These are phyloP conservation scores for Crithidia brevicula DNA, from an alignment of 208 protist species.

Conservation along the genomic window DNA sequence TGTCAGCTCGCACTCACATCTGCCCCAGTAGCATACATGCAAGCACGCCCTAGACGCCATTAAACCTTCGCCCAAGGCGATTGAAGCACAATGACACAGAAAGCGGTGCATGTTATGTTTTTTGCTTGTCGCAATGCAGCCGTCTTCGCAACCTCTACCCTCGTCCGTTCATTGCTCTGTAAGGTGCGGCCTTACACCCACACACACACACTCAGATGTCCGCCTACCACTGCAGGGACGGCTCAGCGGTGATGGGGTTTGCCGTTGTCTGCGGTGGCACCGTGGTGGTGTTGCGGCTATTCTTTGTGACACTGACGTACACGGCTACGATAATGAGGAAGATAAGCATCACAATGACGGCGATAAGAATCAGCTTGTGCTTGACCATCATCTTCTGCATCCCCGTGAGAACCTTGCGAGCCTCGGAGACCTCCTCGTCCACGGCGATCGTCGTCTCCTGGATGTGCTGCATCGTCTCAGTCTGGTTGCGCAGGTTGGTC, in stretches of 20 bases:
- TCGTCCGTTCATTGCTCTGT: no score
- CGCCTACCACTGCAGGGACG: constrained; percentile 3
- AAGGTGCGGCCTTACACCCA: no score
- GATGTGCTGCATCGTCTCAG: constrained; percentile 71
- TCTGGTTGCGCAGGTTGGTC: constrained; percentile 63
- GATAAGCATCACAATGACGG: constrained; percentile 59
- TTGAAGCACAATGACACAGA: no score
- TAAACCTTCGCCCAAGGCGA: no score
- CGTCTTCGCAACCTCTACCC: no score
- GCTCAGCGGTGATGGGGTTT: constrained; percentile 34
- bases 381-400: constrained; percentile 80
- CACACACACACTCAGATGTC: no score
- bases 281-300: constrained; percentile 22
- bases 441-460: constrained; percentile 66
- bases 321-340: constrained; percentile 71
- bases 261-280: constrained; percentile 27
- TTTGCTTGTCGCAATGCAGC: no score
- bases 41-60: no score
- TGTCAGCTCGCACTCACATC: no score
- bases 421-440: constrained; percentile 76
- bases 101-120: no score
- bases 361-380: constrained; percentile 69
- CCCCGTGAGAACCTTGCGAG: constrained; percentile 60
- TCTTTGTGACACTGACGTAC: constrained; percentile 55
- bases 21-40: not conserved